Evolutionary conservation across 208 protist genomes (phyloP).

Genomic region (Novymonas esmeraldas): DNA sequence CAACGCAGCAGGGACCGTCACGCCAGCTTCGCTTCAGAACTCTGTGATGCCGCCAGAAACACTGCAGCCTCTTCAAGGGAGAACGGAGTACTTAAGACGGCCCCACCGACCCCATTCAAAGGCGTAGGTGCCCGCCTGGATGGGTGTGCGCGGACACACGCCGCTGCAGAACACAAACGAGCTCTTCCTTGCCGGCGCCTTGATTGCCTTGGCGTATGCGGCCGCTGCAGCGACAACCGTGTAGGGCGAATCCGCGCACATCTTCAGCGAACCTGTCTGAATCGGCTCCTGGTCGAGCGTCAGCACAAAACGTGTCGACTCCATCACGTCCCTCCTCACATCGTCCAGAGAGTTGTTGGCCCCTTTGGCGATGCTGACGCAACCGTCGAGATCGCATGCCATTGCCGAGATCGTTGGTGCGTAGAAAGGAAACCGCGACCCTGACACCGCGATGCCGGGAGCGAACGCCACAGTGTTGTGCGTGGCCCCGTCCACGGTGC

Average conservation of each 20-base stretch:
- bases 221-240: conserved; percentile 45
- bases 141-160: conserved; percentile 46
- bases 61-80: conserved; percentile 13
- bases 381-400: conserved; percentile 71
- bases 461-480: conserved; percentile 34
- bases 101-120: conserved; percentile 76
- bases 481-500: conserved; percentile 19
- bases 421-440: conserved; percentile 87
- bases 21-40: background rate
- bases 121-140: conserved; percentile 57
- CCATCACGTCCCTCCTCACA: conserved; percentile 22
- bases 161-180: conserved; percentile 74
- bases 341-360: conserved; percentile 28
- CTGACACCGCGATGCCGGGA: conserved; percentile 66
- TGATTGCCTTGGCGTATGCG: conserved; percentile 61
- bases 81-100: conserved; percentile 32
- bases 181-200: conserved; percentile 37
- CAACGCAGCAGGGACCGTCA: conserved; percentile 9
- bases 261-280: conserved; percentile 61
- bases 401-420: conserved; percentile 55
- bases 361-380: conserved; percentile 57
- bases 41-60: background rate
- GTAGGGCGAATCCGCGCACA: conserved; percentile 52
- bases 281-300: conserved; percentile 68
- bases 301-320: conserved; percentile 55